phyloP scores from a whole-genome alignment of 1,139 yeast genomes.

The Yamadazyma dushanensis region DNA sequence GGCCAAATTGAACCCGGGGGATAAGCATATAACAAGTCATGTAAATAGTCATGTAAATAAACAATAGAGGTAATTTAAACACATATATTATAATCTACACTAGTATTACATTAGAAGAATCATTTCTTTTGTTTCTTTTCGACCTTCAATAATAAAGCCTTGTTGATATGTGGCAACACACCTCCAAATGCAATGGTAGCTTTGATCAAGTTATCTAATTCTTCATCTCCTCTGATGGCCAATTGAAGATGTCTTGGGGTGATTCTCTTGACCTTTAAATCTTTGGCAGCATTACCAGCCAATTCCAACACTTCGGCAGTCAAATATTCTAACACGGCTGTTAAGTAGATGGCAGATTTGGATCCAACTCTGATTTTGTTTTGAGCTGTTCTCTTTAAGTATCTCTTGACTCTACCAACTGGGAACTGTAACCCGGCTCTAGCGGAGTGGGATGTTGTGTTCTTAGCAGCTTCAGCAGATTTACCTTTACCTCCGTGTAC shows the following conservation, averaged over 20 bases:
- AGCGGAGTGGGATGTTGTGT: slow-evolving; percentile 85
- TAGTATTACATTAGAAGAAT: slow-evolving; percentile 12
- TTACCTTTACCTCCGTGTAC: slow-evolving; percentile 97
- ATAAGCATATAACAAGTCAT: background rate
- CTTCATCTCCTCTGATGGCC: slow-evolving; percentile 99
- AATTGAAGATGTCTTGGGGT: slow-evolving; percentile 98
- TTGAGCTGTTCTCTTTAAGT: slow-evolving; percentile 87
- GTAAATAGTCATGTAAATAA: slow-evolving; percentile 12
- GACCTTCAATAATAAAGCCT: slow-evolving; percentile 88
- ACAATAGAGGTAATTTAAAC: slow-evolving; percentile 6
- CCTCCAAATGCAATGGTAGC: slow-evolving; percentile 99
- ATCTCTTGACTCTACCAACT: slow-evolving; percentile 97
- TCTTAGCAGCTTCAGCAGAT: slow-evolving; percentile 68
- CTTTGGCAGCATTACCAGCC: slow-evolving; percentile 99
- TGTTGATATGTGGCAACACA: slow-evolving; percentile 96
- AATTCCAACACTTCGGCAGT: slow-evolving; percentile 98
- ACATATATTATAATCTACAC: slow-evolving; percentile 17
- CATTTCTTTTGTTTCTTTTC: slow-evolving; percentile 73
- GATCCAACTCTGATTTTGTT: slow-evolving; percentile 96
- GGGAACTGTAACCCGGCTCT: slow-evolving; percentile 98
- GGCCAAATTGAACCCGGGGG: slow-evolving; percentile 7
- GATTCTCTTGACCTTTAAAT: slow-evolving; percentile 96
- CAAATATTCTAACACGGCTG: slow-evolving; percentile 95
- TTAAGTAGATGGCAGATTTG: slow-evolving; percentile 93
- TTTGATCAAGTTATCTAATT: slow-evolving; percentile 89